Evolutionary conservation across 257 asterid species (phyloP).

Genomic region (Fraxinus excelsior): DNA sequence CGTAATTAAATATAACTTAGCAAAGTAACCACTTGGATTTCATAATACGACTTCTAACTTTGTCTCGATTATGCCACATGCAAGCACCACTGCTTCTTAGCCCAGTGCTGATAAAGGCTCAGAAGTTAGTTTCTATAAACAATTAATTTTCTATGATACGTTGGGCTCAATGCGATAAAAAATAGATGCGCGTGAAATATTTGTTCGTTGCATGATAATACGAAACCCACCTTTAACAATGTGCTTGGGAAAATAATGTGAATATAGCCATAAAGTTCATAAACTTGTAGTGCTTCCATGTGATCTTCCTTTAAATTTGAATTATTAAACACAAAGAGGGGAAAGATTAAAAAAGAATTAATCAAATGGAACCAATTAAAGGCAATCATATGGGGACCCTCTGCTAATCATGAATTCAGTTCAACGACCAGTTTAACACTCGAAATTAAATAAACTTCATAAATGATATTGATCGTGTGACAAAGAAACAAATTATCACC

Average conservation of each 20-base stretch:
- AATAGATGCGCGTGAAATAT: neutral
- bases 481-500: neutral
- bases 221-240: neutral
- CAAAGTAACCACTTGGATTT: slow-evolving; percentile 1
- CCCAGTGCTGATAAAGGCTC: neutral
- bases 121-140: neutral
- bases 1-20: neutral
- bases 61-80: slow-evolving; percentile 21
- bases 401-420: slow-evolving; percentile 29
- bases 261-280: slow-evolving; percentile 11
- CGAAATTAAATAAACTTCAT: too few species aligned
- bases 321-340: neutral
- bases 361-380: slow-evolving; percentile 2
- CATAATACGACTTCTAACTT: slow-evolving; percentile 2
- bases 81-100: slow-evolving; percentile 1
- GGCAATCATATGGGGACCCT: slow-evolving; percentile 37
- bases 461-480: too few species aligned
- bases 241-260: neutral
- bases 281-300: slow-evolving; percentile 40
- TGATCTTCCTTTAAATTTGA: slow-evolving; percentile 30
- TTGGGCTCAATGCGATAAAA: slow-evolving; percentile 24
- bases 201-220: neutral
- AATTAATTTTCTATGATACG: slow-evolving; percentile 8
- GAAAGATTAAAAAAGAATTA: neutral
- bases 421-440: neutral